These are phyloP conservation scores for Candida nonsorbophila DNA, from an alignment of 805 yeast genomes.

Conservation along the genomic window DNA sequence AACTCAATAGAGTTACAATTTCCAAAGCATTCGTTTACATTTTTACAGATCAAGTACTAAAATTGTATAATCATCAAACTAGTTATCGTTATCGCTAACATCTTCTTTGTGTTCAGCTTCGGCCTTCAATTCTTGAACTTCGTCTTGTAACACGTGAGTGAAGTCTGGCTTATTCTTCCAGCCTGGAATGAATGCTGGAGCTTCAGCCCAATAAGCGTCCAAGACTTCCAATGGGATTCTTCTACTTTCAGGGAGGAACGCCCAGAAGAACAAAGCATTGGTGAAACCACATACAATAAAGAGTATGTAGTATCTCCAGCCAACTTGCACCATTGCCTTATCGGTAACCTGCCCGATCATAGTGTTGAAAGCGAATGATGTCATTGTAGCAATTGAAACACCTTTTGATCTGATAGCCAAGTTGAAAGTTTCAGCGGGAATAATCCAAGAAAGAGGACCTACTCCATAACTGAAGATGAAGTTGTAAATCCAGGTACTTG, in stretches of 20 bases:
- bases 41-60: constrained; percentile 5
- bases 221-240: constrained; percentile 11
- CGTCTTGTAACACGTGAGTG: constrained; percentile 5
- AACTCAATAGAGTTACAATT: constrained; percentile 13
- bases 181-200: constrained; percentile 11
- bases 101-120: constrained; percentile 3
- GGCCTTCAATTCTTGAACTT: constrained; percentile 9
- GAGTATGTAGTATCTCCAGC: constrained; percentile 15
- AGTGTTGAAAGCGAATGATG: constrained; percentile 25
- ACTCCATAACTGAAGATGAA: constrained; percentile 27
- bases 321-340: constrained; percentile 17
- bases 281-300: constrained; percentile 17
- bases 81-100: neutral
- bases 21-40: constrained; percentile 15
- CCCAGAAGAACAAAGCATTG: constrained; percentile 25
- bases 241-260: constrained; percentile 26
- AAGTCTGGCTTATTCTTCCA: constrained; percentile 7
- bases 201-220: constrained; percentile 11
- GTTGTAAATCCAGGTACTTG: constrained; percentile 19
- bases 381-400: constrained; percentile 22
- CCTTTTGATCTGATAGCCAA: constrained; percentile 35
- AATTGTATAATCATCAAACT: neutral
- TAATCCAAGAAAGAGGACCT: constrained; percentile 34
- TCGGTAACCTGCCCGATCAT: constrained; percentile 28
- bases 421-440: constrained; percentile 34